A percentile compares a stretch with the other conserved stretches of the same genome.
These are phyloP conservation scores for Agapanthus africanus DNA, from an alignment of 106 monocot genomes.

Conservation along the genomic window DNA sequence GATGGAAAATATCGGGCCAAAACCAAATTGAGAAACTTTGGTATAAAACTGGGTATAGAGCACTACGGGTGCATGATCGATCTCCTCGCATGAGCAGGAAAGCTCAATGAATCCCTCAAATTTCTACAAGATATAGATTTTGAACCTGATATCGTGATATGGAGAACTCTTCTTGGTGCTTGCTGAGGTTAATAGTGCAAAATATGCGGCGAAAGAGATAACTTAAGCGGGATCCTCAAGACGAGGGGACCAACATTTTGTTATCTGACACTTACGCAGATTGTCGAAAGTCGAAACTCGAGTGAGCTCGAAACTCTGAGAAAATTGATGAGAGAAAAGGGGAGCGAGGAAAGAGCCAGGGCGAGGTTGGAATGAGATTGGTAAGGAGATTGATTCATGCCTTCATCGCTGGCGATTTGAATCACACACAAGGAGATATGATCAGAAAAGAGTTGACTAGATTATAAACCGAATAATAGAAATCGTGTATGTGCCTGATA, in stretches of 20 bases:
- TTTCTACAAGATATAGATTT: constrained; percentile 47
- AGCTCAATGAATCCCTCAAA: constrained; percentile 38
- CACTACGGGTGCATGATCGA: constrained; percentile 78
- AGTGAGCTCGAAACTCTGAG: constrained; percentile 41
- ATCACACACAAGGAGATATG: constrained; percentile 35
- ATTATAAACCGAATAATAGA: constrained; percentile 26
- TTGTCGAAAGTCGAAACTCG: constrained; percentile 48
- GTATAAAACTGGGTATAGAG: constrained; percentile 45
- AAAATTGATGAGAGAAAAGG: constrained; percentile 41
- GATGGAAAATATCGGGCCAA: constrained; percentile 31
- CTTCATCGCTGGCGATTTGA: constrained; percentile 50
- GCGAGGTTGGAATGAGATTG: constrained; percentile 67
- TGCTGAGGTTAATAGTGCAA: constrained; percentile 57
- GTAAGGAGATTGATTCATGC: constrained; percentile 41
- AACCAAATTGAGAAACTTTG: constrained; percentile 44
- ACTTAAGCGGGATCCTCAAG: constrained; percentile 51
- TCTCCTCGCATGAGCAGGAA: constrained; percentile 57
- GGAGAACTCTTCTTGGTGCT: constrained; percentile 69
- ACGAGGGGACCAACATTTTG: constrained; percentile 56
- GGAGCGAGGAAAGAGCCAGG: constrained; percentile 67
- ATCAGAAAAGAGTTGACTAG: no score
- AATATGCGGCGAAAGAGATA: constrained; percentile 46
- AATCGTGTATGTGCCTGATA: constrained; percentile 41
- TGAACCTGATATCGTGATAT: constrained; percentile 40
- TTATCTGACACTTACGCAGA: constrained; percentile 62